Conservation (phyloP, 768 basidiomycete species). For the Serendipita vermifera region DNA sequence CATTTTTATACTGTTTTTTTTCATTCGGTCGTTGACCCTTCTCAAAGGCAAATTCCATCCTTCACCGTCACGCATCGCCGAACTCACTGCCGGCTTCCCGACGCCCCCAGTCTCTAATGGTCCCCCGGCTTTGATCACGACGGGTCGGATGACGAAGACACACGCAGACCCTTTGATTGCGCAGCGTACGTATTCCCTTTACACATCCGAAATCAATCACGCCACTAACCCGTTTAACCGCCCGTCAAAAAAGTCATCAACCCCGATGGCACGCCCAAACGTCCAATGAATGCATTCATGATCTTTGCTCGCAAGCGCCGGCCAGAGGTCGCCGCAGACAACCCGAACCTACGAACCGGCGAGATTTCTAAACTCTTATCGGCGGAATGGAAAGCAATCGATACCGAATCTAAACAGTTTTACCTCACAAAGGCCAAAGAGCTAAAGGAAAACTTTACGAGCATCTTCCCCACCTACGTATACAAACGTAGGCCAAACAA, state of each 20-base stretch:
- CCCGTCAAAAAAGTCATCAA: conserved; percentile 33
- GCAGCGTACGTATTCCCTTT: neutral
- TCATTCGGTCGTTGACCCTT: neutral
- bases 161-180: conserved; percentile 8
- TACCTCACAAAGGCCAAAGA: conserved; percentile 79
- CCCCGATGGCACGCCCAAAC: conserved; percentile 75
- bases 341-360: conserved; percentile 80
- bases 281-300: conserved; percentile 92
- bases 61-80: neutral
- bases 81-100: conserved; percentile 2
- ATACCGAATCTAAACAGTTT: conserved; percentile 67
- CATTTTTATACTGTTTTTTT: neutral
- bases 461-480: conserved; percentile 79
- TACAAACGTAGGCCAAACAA: conserved; percentile 82
- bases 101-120: neutral
- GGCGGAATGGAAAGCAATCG: conserved; percentile 77
- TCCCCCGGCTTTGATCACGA: neutral
- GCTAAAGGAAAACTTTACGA: conserved; percentile 75
- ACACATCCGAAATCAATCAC: neutral
- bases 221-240: neutral
- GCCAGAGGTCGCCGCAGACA: conserved; percentile 74
- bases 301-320: conserved; percentile 74
- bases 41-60: neutral
- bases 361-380: conserved; percentile 81
- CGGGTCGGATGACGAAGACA: conserved; percentile 5